Conservation (phyloP, 768 basidiomycete species). For the Russula sp. region DNA sequence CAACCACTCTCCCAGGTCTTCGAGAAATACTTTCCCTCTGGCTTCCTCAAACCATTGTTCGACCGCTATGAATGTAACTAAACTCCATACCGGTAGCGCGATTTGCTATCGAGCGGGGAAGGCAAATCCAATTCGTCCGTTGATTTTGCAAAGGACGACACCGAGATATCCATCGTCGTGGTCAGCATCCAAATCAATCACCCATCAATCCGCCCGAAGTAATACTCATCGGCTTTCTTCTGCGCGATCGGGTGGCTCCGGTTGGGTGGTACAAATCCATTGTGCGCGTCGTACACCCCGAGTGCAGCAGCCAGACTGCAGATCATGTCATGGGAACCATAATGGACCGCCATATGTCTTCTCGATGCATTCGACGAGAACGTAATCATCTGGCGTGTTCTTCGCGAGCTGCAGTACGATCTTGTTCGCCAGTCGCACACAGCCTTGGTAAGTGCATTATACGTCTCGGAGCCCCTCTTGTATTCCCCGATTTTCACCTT, state of each 20-base stretch:
- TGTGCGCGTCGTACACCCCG: slow-evolving; percentile 13
- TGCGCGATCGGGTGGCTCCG: slow-evolving; percentile 20
- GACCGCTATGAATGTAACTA: not conserved
- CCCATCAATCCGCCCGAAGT: not conserved
- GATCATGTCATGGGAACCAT: slow-evolving; percentile 25
- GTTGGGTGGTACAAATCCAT: slow-evolving; percentile 18
- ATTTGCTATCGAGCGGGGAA: not conserved
- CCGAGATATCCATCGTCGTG: slow-evolving; percentile 13
- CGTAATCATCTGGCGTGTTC: slow-evolving; percentile 17
- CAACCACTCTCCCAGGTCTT: too few relatives aligned
- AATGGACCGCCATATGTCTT: slow-evolving; percentile 13
- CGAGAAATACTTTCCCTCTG: too few relatives aligned
- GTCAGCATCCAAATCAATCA: not conserved
- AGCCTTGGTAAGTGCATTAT: slow-evolving; percentile 8
- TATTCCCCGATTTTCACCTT: slow-evolving; percentile 11
- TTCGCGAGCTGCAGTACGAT: slow-evolving; percentile 18
- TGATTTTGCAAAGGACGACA: too few relatives aligned
- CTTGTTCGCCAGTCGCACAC: slow-evolving; percentile 22
- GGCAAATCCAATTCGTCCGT: too few relatives aligned
- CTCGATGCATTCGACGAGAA: slow-evolving; percentile 14
- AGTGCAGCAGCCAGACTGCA: slow-evolving; percentile 24
- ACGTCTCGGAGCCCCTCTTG: slow-evolving; percentile 20
- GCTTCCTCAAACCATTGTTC: too few relatives aligned
- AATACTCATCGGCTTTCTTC: not conserved
- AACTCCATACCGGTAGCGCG: slow-evolving; percentile 2